Evolutionary conservation across 495 filamentous ascomycete genomes (phyloP), one percentile per base, ranked within the genome.

Genomic region (Xylaria venustula): DNA sequence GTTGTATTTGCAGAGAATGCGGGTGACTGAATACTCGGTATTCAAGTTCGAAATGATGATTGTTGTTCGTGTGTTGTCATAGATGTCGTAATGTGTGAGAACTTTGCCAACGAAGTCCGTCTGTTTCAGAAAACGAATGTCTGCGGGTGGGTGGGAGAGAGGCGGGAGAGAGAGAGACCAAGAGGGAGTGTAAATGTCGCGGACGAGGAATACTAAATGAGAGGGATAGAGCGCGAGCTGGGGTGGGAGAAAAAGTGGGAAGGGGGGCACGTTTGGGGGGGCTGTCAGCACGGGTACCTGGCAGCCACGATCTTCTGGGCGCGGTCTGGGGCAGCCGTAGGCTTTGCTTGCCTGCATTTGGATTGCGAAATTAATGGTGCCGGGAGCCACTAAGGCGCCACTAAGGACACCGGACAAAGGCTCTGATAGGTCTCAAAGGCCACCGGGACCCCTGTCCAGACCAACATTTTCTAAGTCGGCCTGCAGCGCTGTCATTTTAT

Each of bases 81-180:
- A 37, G 28, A 61, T 22, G 42, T 61, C 58, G 50, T 61, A 23
- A 54, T 20, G 19, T 5, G 11, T 50, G 46, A 19, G 50, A 48
- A 61, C 58, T 61, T 48, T 61, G 58, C 58, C 58, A 61, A 61
- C 58, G 58, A 61, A 61, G 58, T 61, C 47, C 58, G 58, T 46
- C 48, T 61, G 49, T 61, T 54, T 36, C 37, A 42, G 47, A 61
- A n/a, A 54, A 61, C 14, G 58, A 61, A 26, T 54, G 58, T 45
- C 26, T 60, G 48, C 36, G 54, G 42, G 44, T 36, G 7, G 40
- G 26, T 20, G 42, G 30, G 37, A 54, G 44, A 57, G 42, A 23
- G 40, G n/a, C 15, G 40, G 12, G 23, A 23, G 41, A 37, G 49
- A 15, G 40, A 46, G 41, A 54, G 37, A 53, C 48, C 37, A 28